Evolutionary conservation across 176 grass and related monocot genomes (phyloP).

Genomic region (Olyra latifolia): DNA sequence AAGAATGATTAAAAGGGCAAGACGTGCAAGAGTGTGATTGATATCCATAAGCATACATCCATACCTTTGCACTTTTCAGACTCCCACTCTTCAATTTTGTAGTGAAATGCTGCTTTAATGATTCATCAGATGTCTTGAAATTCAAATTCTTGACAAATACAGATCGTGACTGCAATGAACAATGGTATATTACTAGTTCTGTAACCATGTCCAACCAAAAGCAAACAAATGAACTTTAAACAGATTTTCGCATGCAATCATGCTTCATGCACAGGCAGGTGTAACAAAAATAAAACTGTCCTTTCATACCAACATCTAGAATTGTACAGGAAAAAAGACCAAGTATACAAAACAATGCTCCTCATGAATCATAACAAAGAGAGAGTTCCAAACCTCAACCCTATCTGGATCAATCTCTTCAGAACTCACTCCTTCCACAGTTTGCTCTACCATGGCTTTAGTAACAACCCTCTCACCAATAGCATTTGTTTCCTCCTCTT

Average conservation of each 20-base stretch:
- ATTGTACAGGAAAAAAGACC: neutral
- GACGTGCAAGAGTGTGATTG: neutral
- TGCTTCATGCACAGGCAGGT: neutral
- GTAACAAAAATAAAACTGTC: slow-evolving; percentile 13
- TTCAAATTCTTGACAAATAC: slow-evolving; percentile 97
- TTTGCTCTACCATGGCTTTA: slow-evolving; percentile 83
- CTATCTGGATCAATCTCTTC: slow-evolving; percentile 95
- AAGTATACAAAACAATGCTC: slow-evolving; percentile 20
- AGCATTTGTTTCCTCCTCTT: slow-evolving; percentile 62
- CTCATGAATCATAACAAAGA: slow-evolving; percentile 4
- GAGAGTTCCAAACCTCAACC: slow-evolving; percentile 66
- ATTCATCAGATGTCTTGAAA: slow-evolving; percentile 89
- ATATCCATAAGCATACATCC: slow-evolving; percentile 24
- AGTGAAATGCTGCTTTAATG: slow-evolving; percentile 75
- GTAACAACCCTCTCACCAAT: slow-evolving; percentile 64
- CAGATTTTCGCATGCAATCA: neutral
- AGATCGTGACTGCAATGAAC: slow-evolving; percentile 78
- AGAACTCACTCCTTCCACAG: slow-evolving; percentile 71
- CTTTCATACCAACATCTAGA: neutral
- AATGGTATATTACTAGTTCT: slow-evolving; percentile 21
- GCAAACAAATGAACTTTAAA: slow-evolving; percentile 2
- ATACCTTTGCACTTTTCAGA: slow-evolving; percentile 89
- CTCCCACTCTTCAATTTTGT: slow-evolving; percentile 66
- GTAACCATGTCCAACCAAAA: slow-evolving; percentile 24
- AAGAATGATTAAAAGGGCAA: slow-evolving; percentile 17